These are phyloP conservation scores for Penicillium roqueforti DNA, from an alignment of 495 filamentous ascomycete species.

Conservation along the genomic window DNA sequence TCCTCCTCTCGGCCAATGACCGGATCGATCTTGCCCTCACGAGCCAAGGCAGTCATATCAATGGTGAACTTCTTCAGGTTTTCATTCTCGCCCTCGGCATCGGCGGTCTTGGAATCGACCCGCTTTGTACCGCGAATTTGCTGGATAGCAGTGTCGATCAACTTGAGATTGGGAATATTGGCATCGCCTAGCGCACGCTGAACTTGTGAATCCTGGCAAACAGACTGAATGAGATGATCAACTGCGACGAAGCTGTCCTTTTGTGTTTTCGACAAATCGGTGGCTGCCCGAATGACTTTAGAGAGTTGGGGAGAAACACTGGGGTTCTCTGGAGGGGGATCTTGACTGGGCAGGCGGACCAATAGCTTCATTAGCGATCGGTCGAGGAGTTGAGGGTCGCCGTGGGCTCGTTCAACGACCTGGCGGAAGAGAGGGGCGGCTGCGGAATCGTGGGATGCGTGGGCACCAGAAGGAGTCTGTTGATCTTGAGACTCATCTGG, in stretches of 20 bases:
- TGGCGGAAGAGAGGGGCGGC: conserved; percentile 80
- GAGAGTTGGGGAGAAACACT: conserved; percentile 74
- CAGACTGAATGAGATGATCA: conserved; percentile 82
- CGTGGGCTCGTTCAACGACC: conserved; percentile 89
- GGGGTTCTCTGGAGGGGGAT: conserved; percentile 85
- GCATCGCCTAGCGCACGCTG: conserved; percentile 72
- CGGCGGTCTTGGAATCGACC: conserved; percentile 92
- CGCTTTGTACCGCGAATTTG: conserved; percentile 85
- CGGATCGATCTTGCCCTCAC: conserved; percentile 96
- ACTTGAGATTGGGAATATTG: conserved; percentile 86
- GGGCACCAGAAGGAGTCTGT: conserved; percentile 48
- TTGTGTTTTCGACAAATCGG: conserved; percentile 91
- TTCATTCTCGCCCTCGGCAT: conserved; percentile 84
- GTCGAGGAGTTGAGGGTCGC: conserved; percentile 84
- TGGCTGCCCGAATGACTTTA: conserved; percentile 75
- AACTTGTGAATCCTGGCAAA: conserved; percentile 73
- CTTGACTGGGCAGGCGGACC: conserved; percentile 87
- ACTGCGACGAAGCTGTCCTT: conserved; percentile 93
- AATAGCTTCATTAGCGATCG: conserved; percentile 84
- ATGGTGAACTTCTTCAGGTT: conserved; percentile 96
- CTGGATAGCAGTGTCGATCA: conserved; percentile 81
- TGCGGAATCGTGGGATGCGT: conserved; percentile 52
- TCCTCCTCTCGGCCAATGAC: conserved; percentile 98
- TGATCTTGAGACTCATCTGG: conserved; percentile 73
- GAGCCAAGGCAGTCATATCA: conserved; percentile 89